phyloP scores from a whole-genome alignment of 306 rosid genomes.

The Carpinus viminea region DNA sequence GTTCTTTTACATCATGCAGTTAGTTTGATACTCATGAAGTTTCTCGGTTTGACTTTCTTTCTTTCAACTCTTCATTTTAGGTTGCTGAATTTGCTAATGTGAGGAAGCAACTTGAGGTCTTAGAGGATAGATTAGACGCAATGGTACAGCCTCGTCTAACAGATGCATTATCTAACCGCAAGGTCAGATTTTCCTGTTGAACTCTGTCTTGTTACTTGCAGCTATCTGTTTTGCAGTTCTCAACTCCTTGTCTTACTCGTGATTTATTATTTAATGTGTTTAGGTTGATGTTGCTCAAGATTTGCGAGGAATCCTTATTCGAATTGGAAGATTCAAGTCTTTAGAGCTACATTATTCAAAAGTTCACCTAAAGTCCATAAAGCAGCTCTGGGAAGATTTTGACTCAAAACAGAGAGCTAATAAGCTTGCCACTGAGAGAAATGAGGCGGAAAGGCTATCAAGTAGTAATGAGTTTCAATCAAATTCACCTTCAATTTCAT shows the following conservation, averaged over 20 bases:
- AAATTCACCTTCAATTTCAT: constrained; percentile 52
- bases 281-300: constrained; percentile 88
- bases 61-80: constrained; percentile 33
- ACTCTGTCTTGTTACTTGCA: neutral
- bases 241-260: constrained; percentile 15
- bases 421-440: constrained; percentile 61
- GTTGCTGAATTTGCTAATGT: constrained; percentile 99
- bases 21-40: constrained; percentile 13
- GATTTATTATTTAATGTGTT: neutral
- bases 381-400: constrained; percentile 90
- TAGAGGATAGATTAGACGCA: constrained; percentile 91
- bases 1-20: constrained; percentile 8
- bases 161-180: constrained; percentile 86
- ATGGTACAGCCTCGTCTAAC: constrained; percentile 97
- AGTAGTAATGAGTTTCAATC: constrained; percentile 52
- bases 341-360: constrained; percentile 83
- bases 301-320: constrained; percentile 85
- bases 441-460: constrained; percentile 55
- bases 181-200: constrained; percentile 45
- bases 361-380: constrained; percentile 91
- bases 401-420: constrained; percentile 58
- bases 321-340: constrained; percentile 97
- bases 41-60: neutral
- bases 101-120: constrained; percentile 94
- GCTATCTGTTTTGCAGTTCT: constrained; percentile 2